A percentile compares a stretch with the other conserved stretches of the same genome.
Evolutionary conservation across 495 filamentous ascomycete species (phyloP).

Genomic region (Aspergillus sparsus): DNA sequence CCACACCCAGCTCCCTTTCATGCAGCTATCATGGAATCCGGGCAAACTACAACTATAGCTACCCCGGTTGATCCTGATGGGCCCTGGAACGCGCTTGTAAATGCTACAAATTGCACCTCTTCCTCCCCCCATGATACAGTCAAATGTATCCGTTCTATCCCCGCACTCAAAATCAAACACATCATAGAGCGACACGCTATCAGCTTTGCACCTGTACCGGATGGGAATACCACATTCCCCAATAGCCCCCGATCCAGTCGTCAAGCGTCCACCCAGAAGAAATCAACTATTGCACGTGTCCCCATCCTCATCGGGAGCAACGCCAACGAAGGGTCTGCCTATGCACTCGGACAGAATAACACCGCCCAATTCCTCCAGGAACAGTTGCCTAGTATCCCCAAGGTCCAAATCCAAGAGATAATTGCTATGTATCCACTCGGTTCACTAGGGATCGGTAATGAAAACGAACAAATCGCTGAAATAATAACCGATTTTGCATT

Average conservation of each 20-base stretch:
- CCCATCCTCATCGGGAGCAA: conserved; percentile 27
- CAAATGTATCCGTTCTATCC: conserved; percentile 8
- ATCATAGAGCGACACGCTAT: neutral
- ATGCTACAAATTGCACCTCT: conserved; percentile 17
- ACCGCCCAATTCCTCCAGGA: neutral
- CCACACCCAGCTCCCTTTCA: conserved; percentile 25
- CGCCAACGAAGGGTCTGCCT: conserved; percentile 23
- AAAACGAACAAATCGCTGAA: conserved; percentile 22
- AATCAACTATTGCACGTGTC: conserved; percentile 19
- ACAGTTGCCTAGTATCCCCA: neutral
- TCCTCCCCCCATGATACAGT: neutral
- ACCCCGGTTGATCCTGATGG: neutral
- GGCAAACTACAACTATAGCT: conserved; percentile 9
- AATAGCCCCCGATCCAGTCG: conserved; percentile 10
- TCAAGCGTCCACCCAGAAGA: conserved; percentile 7
- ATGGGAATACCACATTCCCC: neutral
- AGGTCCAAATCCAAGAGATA: neutral
- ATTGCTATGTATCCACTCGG: conserved; percentile 2
- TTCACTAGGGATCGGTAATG: conserved; percentile 15
- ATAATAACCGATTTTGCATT: conserved; percentile 31
- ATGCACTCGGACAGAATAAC: conserved; percentile 13
- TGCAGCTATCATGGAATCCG: conserved; percentile 33
- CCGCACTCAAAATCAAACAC: conserved; percentile 4
- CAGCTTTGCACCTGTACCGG: conserved; percentile 1
- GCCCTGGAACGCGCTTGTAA: conserved; percentile 19